phyloP scores from a whole-genome alignment of 768 basidiomycete genomes.

The Trametes sanguinea region DNA sequence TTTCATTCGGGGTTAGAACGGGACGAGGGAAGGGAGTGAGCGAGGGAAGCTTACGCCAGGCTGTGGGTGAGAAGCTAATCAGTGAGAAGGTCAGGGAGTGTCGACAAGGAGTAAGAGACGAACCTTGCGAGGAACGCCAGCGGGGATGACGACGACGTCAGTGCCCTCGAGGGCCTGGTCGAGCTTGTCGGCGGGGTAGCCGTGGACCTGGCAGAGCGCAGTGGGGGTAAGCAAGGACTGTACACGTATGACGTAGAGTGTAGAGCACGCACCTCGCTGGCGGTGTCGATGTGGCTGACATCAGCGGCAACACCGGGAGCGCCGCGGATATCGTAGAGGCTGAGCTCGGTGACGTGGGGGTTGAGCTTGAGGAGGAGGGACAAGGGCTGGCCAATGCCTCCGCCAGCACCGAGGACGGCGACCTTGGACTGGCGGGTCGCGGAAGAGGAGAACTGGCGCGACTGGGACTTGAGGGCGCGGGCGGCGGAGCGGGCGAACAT shows the following conservation, averaged over 20 bases:
- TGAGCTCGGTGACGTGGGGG: conserved; percentile 83
- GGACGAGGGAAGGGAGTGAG: conserved; percentile 17
- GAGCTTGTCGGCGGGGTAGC: conserved; percentile 84
- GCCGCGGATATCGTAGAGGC: conserved; percentile 92
- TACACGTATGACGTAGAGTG: not conserved
- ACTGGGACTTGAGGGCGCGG: conserved; percentile 54
- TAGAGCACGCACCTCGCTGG: conserved; percentile 62
- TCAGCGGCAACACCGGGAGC: conserved; percentile 98
- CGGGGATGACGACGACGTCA: conserved; percentile 95
- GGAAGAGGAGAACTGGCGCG: conserved; percentile 78
- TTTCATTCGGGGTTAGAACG: conserved; percentile 25
- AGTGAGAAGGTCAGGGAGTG: conserved; percentile 30
- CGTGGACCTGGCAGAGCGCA: conserved; percentile 57
- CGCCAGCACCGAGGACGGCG: conserved; percentile 95
- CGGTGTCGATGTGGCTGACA: conserved; percentile 91
- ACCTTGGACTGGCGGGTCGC: conserved; percentile 79
- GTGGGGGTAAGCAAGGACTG: not conserved
- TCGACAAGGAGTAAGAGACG: conserved; percentile 22
- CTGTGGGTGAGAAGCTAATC: conserved; percentile 41
- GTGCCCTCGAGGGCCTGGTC: conserved; percentile 87
- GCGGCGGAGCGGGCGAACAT: conserved; percentile 72
- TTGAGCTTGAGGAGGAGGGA: conserved; percentile 92
- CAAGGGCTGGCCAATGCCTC: conserved; percentile 98
- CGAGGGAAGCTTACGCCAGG: conserved; percentile 69
- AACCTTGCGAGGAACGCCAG: conserved; percentile 99